Evolutionary conservation across 2,329 filamentous ascomycete genomes (phyloP), one percentile per base, ranked within the genome.

Genomic region (Pseudogymnoascus sp.): DNA sequence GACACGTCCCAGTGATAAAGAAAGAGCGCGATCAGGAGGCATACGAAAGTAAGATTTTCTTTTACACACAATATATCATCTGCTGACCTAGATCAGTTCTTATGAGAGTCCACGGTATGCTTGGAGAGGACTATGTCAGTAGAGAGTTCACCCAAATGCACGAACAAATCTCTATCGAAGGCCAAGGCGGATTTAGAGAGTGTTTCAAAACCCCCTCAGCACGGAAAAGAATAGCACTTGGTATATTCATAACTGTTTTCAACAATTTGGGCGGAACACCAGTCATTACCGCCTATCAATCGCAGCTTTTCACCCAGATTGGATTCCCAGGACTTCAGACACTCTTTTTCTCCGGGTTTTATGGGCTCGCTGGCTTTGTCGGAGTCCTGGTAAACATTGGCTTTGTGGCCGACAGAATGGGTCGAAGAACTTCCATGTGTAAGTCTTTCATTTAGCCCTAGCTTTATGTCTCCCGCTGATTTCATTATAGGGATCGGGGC

Each of bases 281-380:
- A 40, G 38, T 40, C 7, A 40, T 40, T 40, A 40, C n/a, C 38
- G 38, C 38, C 38, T 65, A 65, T 25, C 62, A 65, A 56, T 61
- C 61, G 40, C 37, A 31, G 18, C 40, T 65, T n/a, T 65, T 63
- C 42, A 25, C 50, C 25, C 34, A 63, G 37, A 61, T 65, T 36
- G 62, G 64, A n/a, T 65, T 63, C 21, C 42, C 7, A 21, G 64
- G 64, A 12, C 38, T 60, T 23, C 28, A 42, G 34, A 63, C 44
- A 12, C 59, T 65, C 12, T 42, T 63, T 11, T 21, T 65, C 34
- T 63, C 61, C 7, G 64, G 64, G 10, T 63, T 61, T 59, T 65
- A 65, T 59, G 64, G 64, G 14, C 23, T 65, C 12, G 61, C 61
- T n/a, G 64, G 64, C 12, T 31, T 63, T 38, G 31, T 63, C 46